Evolutionary conservation across 2,329 filamentous ascomycete genomes (phyloP).

Genomic region (Pseudonectria foliicola): DNA sequence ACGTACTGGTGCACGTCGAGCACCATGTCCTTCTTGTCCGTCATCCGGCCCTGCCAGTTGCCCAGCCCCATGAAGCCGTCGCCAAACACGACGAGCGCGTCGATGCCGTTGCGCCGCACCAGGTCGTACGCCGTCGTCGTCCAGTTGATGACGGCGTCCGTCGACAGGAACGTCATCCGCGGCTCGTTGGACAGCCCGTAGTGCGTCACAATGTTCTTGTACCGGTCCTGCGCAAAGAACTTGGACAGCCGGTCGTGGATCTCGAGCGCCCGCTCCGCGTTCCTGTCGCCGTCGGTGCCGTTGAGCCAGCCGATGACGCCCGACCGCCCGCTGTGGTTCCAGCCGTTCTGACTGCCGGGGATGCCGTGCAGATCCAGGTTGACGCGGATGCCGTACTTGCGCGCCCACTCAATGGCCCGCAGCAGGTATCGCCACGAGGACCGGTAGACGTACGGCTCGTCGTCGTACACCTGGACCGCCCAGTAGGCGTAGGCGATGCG

Average conservation of each 20-base stretch:
- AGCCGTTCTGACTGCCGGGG: conserved; percentile 91
- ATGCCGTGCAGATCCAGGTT: conserved; percentile 91
- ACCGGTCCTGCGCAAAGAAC: conserved; percentile 91
- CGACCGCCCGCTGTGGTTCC: conserved; percentile 88
- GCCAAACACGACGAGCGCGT: conserved; percentile 71
- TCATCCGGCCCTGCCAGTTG: conserved; percentile 84
- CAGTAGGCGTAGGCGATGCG: conserved; percentile 94
- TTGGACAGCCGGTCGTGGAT: conserved; percentile 79
- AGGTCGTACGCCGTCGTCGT: conserved; percentile 64
- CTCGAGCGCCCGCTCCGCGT: conserved; percentile 75
- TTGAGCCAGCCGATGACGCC: conserved; percentile 83
- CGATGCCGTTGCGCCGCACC: conserved; percentile 70
- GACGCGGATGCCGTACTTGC: conserved; percentile 83
- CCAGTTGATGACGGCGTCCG: conserved; percentile 67
- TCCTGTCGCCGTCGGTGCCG: conserved; percentile 73
- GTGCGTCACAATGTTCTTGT: conserved; percentile 84
- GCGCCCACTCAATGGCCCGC: conserved; percentile 85
- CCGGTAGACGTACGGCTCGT: conserved; percentile 79
- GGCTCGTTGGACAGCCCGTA: conserved; percentile 96
- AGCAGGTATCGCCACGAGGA: conserved; percentile 91
- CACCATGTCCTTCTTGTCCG: conserved; percentile 63
- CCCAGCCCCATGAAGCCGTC: conserved; percentile 89
- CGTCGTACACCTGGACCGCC: conserved; percentile 78
- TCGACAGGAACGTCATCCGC: conserved; percentile 68
- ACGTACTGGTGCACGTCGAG: conserved; percentile 99